A percentile compares a stretch with the other conserved stretches of the same genome.
Evolutionary conservation across 2,329 filamentous ascomycete genomes (phyloP).

Genomic region (Chaetomium sp.): DNA sequence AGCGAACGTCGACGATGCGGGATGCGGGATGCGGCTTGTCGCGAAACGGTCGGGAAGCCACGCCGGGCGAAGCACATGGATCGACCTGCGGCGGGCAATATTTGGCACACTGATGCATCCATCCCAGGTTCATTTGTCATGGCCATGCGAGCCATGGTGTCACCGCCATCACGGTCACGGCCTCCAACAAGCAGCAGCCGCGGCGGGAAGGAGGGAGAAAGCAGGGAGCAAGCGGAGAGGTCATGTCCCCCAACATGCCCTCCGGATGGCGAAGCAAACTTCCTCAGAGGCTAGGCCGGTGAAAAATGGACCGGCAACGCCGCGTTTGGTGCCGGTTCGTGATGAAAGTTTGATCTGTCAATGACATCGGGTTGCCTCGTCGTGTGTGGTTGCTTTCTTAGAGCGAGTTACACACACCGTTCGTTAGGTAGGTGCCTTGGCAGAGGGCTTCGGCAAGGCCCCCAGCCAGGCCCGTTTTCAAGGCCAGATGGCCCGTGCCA

Average conservation of each 20-base stretch:
- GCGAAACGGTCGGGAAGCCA: slow-evolving; percentile 13
- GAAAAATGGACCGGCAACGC: neutral
- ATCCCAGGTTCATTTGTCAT: slow-evolving; percentile 7
- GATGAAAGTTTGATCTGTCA: neutral
- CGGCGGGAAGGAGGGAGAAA: neutral
- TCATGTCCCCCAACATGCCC: neutral
- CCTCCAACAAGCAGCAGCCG: neutral
- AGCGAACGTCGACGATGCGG: neutral
- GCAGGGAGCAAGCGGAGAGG: neutral
- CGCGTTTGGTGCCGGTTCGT: neutral
- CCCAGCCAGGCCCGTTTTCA: slow-evolving; percentile 25
- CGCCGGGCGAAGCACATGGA: slow-evolving; percentile 18
- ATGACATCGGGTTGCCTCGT: neutral
- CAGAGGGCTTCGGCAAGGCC: neutral
- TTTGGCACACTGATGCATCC: slow-evolving; percentile 1
- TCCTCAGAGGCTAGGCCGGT: neutral
- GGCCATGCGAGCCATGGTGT: slow-evolving; percentile 6
- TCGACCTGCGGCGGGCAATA: neutral
- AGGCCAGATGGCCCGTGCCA: slow-evolving; percentile 21
- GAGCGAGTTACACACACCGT: neutral
- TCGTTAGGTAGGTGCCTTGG: neutral
- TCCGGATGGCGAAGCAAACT: slow-evolving; percentile 10
- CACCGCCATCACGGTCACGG: slow-evolving; percentile 1
- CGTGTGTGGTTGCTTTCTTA: neutral
- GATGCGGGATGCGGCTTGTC: slow-evolving; percentile 9